Base-by-base conservation (phyloP, 257 asterid genomes). In the Penstemon barbatus region DNA sequence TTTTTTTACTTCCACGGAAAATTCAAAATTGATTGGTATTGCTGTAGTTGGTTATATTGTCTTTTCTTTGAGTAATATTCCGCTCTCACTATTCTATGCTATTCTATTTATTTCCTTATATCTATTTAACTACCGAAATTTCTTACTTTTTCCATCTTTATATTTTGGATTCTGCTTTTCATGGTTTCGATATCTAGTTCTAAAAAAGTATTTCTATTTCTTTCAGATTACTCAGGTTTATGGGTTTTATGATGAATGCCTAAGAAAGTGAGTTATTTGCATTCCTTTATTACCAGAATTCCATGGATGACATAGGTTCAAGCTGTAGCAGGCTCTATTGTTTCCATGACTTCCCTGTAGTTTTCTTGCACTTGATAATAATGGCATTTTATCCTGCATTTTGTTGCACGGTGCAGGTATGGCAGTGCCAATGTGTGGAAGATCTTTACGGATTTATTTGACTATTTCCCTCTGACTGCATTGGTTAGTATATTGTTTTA, bases 381-480 rank as follows among this genome's bases (percentile, higher is more conserved):
- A 39, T 13, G 10, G 37, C 12, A 10, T 38, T 13, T 41, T 39
- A 59, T 40, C 19, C 43, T 36, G 51, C 54, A 50, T 19, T 43
- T 80, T 62, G 13, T 72, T 69, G 4, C 70, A 15, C 46, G 63
- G 52, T 63, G 63, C 83, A 89, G 95, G 72, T 89, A 89, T 80
- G 95, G 95, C 49, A 89, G 82, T 66, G 95, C 96, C 7, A 89
- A 75, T 75, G 94, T 86, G 68, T 85, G 96, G 91, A 89, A 86
- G 87, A 85, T 73, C 76, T 89, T 89, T 68, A 89, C 96, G 8
- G 95, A 89, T 78, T 71, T 87, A 25, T 89, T 87, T 49, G 95
- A 87, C 81, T 85, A 85, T 70, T 81, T 89, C 52, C 96, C 96
- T 15, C 92, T 89, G 6, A 89, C 95, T 7, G 95, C 95, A 46